A percentile compares a stretch with the other conserved stretches of the same genome.
phyloP scores from a whole-genome alignment of 1,284 basidiomycete genomes.

The Microbotryomycetes sp. region DNA sequence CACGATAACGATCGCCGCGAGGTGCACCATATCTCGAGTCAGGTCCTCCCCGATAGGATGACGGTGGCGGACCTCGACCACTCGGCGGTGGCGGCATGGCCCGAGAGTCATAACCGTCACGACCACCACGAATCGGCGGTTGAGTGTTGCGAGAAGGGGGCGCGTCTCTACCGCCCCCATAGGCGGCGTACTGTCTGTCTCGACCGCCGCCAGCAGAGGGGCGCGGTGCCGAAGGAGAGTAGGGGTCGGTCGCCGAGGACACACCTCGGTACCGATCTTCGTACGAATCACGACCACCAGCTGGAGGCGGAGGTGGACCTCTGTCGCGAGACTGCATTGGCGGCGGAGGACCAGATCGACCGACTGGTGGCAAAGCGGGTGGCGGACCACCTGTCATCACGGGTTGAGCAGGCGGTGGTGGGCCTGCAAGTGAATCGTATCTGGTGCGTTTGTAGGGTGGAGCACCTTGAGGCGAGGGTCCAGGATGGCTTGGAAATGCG shows the following conservation, averaged over 20 bases:
- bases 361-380: conserved; percentile 16
- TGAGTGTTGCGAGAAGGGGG: not conserved
- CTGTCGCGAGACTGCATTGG: conserved; percentile 1
- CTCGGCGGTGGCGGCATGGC: not conserved
- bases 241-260: not conserved
- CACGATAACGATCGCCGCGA: too few relatives aligned
- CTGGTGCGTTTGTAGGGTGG: conserved; percentile 33
- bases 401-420: conserved; percentile 2
- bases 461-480: conserved; percentile 17
- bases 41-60: too few relatives aligned
- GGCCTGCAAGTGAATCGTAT: conserved; percentile 20
- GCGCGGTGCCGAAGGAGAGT: not conserved
- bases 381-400: conserved; percentile 16
- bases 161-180: not conserved
- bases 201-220: conserved; percentile 1
- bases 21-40: too few relatives aligned
- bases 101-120: not conserved
- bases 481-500: not conserved
- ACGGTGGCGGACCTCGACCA: too few relatives aligned
- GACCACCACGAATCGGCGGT: too few relatives aligned
- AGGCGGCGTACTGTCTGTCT: not conserved
- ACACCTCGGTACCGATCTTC: not conserved
- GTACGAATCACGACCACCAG: not conserved
- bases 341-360: not conserved
- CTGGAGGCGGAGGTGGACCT: not conserved